Base-by-base conservation (phyloP, 2,329 filamentous ascomycete species). In the Ophiostoma sp. region DNA sequence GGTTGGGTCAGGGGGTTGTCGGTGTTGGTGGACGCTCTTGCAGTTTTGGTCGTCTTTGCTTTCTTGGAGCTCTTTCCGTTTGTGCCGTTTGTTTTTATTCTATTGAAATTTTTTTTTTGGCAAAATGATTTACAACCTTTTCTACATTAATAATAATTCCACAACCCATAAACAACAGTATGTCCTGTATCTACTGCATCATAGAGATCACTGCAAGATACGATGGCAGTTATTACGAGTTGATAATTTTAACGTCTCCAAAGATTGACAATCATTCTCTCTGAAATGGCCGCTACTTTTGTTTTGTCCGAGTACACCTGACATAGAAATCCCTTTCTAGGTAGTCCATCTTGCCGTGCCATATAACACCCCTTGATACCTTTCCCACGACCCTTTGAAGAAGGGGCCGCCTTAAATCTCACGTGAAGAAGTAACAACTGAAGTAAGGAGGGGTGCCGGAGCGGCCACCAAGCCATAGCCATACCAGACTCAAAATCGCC, bases 391-490 rank as follows among this genome's bases (percentile, higher is more conserved):
- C n/a, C 61, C 12, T 39, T 63, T 19, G 2, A 7, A 42, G 33
- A 15, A 25, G 45, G 9, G 22, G 36, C 28, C 25, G 17, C 22
- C 15, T 68, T 19, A 8, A 5, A n/a, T 22, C 5, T 17, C 28
- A n/a, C n/a, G 28, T 36, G n/a, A 28, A 25, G 45, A 22, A 66
- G 19, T 15, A 48, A 48, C 22, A 68, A 28, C 19, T 17, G 8
- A 45, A 25, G 61, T 45, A 66, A 66, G 63, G 42, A 39, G 39
- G 63, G 61, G n/a, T 68, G 39, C 25, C 39, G 63, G 4, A 50
- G 63, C 11, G 63, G 39, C 25, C 63, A 48, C 63, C 63, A 68
- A 39, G 42, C 25, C 63, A 68, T 31, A 28, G 42, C 25, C 63
- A 68, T 31, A 48, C 39, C 39, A 48, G 22, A 64, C 6, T 2